Base-by-base conservation (phyloP, 371 early-diverging fungal species). In the Lichtheimia ramosa region DNA sequence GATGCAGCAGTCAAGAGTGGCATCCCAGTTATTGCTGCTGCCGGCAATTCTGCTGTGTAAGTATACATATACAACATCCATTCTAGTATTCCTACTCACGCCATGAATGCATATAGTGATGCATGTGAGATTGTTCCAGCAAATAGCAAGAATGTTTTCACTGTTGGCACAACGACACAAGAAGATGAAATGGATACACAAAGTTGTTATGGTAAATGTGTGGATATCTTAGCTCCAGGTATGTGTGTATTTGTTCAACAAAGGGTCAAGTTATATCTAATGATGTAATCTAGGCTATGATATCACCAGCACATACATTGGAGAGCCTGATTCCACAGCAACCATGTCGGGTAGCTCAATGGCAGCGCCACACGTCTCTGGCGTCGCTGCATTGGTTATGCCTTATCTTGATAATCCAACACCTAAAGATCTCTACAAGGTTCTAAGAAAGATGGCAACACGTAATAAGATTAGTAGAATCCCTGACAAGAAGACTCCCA, bases 351-450 rank as follows among this genome's bases (percentile, higher is more conserved):
- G 94, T 59, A 91, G 93, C 16, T 87, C 87, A 16, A 92, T 92
- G 93, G 71, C 73, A 21, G 58, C 88, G 20, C 94, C 96, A 20
- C 93, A 93, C 69, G 89, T 87, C 16, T 82, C 93, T 54, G 94
- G 94, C 59, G 81, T 87, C 43, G 83, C 88, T 59, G 91, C 92
- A 43, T 41, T 71, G 34, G 49, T 78, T 24, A 69, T 73, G 1
- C 57, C 55, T 21, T n/a, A 63, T 4, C 18, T 70, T 12, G 41
- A 59, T 16, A 51, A 54, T 25, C 49, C 74, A 21, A 63, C 72
- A 27, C 68, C 74, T 34, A 58, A 70, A 15, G 43, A 49, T 2
- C n/a, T 77, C 1, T 77, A 72, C 42, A 54, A 62, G 3, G 61
- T 62, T 8, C 10, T 77, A 1, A 54, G 49, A 0, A 39, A 34